Percentiles rank a stretch among this genome's conserved stretches.
phyloP scores from a whole-genome alignment of 1,139 yeast genomes.

The Sugiyamaella japonica region DNA sequence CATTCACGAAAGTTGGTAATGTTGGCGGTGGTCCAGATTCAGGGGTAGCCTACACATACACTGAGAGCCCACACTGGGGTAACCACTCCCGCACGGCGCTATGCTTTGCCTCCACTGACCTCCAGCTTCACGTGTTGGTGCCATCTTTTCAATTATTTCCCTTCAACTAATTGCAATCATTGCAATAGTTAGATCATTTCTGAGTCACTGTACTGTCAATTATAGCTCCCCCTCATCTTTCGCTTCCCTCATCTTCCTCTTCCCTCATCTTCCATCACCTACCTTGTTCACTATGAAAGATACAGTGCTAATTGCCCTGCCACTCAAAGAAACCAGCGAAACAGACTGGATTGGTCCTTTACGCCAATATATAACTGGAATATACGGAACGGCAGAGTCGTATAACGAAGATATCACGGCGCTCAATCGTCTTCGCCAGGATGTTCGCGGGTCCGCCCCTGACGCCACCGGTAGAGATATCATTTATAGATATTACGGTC shows the following conservation, averaged over 20 bases:
- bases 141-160: too few species aligned
- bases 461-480: constrained; percentile 49
- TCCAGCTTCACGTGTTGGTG: too few species aligned
- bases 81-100: too few species aligned
- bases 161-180: too few species aligned
- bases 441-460: constrained; percentile 52
- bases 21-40: too few species aligned
- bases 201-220: too few species aligned
- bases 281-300: constrained; percentile 34
- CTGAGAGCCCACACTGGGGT: too few species aligned
- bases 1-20: too few species aligned
- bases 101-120: too few species aligned
- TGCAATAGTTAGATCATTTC: too few species aligned
- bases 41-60: too few species aligned
- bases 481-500: constrained; percentile 74
- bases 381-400: constrained; percentile 64
- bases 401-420: constrained; percentile 56
- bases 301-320: constrained; percentile 44
- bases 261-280: not conserved
- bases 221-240: not conserved
- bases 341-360: constrained; percentile 70
- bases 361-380: constrained; percentile 55
- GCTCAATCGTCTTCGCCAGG: constrained; percentile 63
- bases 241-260: not conserved
- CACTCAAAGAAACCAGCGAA: constrained; percentile 56